phyloP scores from a whole-genome alignment of 1,284 basidiomycete genomes.

The Ceratobasidium theobromae region DNA sequence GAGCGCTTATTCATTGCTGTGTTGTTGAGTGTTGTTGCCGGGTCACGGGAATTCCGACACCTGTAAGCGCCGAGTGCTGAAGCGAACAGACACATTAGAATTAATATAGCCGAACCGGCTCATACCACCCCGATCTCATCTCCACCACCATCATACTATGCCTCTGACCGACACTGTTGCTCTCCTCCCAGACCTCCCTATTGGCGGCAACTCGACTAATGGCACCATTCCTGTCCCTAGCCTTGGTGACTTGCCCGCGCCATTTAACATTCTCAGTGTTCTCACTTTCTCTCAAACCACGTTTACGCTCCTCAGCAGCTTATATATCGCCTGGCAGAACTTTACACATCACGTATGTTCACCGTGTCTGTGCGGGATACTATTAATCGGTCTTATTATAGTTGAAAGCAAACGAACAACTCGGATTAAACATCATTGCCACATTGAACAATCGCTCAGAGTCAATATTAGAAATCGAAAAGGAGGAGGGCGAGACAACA shows the following conservation, averaged over 20 bases:
- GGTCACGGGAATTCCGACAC: too few species aligned
- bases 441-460: slow-evolving; percentile 26
- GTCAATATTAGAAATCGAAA: slow-evolving; percentile 25
- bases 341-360: slow-evolving; percentile 6
- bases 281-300: slow-evolving; percentile 29
- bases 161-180: slow-evolving; percentile 15
- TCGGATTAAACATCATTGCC: slow-evolving; percentile 20
- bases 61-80: background rate
- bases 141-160: slow-evolving; percentile 2
- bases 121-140: too few species aligned
- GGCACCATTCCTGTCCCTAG: slow-evolving; percentile 11
- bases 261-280: slow-evolving; percentile 23
- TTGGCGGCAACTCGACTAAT: slow-evolving; percentile 16
- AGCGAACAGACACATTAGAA: too few species aligned
- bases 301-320: slow-evolving; percentile 24
- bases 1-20: too few species aligned
- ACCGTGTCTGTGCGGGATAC: background rate
- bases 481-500: slow-evolving; percentile 27
- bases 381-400: background rate
- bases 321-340: slow-evolving; percentile 30
- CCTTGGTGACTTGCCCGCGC: slow-evolving; percentile 18
- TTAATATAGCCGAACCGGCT: too few species aligned
- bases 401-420: slow-evolving; percentile 17
- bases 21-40: too few species aligned
- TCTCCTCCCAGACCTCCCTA: slow-evolving; percentile 13